Percentiles rank a stretch among this genome's conserved stretches.
phyloP scores from a whole-genome alignment of 2,329 filamentous ascomycete species.

The Trichoderma guizhouense region DNA sequence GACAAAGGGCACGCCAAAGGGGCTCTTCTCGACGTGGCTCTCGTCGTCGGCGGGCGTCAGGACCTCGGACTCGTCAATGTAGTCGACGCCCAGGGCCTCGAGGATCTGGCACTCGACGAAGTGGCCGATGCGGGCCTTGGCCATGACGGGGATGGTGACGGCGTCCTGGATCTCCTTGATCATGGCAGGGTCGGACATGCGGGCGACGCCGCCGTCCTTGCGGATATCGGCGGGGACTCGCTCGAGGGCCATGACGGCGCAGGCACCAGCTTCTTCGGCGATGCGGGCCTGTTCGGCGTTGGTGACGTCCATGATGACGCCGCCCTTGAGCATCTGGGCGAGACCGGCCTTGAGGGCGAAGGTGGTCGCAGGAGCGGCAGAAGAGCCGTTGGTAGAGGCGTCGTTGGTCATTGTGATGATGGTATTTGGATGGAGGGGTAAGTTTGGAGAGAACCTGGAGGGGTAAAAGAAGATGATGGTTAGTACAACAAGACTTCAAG shows the following conservation, averaged over 20 bases:
- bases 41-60: conserved; percentile 88
- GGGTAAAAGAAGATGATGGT: background rate
- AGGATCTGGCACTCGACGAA: conserved; percentile 99
- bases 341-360: conserved; percentile 94
- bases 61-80: conserved; percentile 97
- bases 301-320: conserved; percentile 99
- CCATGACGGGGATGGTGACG: conserved; percentile 98
- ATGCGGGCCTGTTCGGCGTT: conserved; percentile 92
- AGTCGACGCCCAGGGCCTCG: conserved; percentile 91
- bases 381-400: conserved; percentile 26
- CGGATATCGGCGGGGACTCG: conserved; percentile 96
- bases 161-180: conserved; percentile 93
- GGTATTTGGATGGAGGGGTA: background rate
- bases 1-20: conserved; percentile 84
- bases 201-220: conserved; percentile 84
- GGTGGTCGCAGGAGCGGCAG: conserved; percentile 35
- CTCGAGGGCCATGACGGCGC: conserved; percentile 97
- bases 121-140: conserved; percentile 95
- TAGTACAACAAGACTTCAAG: background rate
- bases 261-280: conserved; percentile 93
- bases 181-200: conserved; percentile 93
- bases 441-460: background rate
- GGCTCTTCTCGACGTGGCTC: conserved; percentile 87
- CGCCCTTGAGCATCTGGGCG: conserved; percentile 97
- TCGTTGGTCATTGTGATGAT: conserved; percentile 35